Base-by-base conservation (phyloP, 129 eudicot genomes). In the Helianthus annuus region DNA sequence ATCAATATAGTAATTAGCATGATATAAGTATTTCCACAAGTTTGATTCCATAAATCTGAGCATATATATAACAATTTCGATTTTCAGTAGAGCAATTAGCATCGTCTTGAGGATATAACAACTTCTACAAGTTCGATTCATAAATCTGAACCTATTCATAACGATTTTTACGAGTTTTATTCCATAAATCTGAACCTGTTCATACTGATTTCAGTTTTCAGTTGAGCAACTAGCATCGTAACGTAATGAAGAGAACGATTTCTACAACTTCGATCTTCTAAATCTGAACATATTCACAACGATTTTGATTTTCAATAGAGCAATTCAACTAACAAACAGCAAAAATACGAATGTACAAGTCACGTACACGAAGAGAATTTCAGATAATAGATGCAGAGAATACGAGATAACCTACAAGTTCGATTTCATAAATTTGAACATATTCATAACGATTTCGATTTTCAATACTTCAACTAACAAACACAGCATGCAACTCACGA, bases 91-190 rank as follows among this genome's bases (percentile, higher is more conserved):
- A 53, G 40, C 53, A 44, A 38, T 55, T 3, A 12, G 45, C 60
- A 36, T 11, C 48, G 22, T 64, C 5, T 32, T 32, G 19, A 60
- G 11, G 10, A 13, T 32, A 32, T 42, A 42, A 42, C 46, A 7
- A 9, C 4, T 42, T 42, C 46, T 74, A 53, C 32, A 61, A 74
- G 72, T 4, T 64, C 34, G 2, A n/a, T 51, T 58, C 54, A 42
- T 40, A 22, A 53, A 52, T 42, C 10, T 39, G 55, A 52, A 22
- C 56, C 40, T 3, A 39, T 40, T 32, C 3, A 8, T 7, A 42
- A 42, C 46, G 10, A 9, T 42, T 42, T 42, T 10, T 74, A 53
- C 32, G 51, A 74, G 72, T 2, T 64, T 14, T 4, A n/a, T 51
- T 58, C 54, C 57, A 42, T 40, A 22, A 53, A 52, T 27, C 10